Conservation (phyloP, 805 yeast species). For the Starmerella stellata region DNA sequence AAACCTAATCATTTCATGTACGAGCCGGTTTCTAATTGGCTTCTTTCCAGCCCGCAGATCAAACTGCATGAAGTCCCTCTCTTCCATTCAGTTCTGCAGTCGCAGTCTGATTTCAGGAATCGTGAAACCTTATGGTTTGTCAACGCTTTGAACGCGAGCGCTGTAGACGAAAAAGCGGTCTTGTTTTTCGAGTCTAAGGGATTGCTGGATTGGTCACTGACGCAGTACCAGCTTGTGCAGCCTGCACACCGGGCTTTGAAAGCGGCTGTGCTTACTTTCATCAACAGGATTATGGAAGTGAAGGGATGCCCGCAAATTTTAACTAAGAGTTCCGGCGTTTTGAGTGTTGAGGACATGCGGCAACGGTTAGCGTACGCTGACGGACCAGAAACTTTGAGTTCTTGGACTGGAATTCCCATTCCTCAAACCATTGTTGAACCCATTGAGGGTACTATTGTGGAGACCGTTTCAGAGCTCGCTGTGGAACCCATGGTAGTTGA, state of each 20-base stretch:
- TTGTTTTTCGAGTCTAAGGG: constrained; percentile 34
- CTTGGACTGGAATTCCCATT: too few relatives aligned
- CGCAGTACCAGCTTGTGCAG: constrained; percentile 17
- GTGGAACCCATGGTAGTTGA: too few relatives aligned
- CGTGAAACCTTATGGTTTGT: constrained; percentile 53
- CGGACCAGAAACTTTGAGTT: background rate
- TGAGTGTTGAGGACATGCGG: constrained; percentile 6
- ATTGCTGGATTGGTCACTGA: constrained; percentile 50
- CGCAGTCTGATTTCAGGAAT: constrained; percentile 26
- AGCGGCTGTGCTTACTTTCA: constrained; percentile 6
- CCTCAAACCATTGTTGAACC: too few relatives aligned
- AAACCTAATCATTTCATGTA: constrained; percentile 61
- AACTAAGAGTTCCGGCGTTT: constrained; percentile 10
- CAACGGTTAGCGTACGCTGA: constrained; percentile 5
- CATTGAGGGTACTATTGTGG: too few relatives aligned
- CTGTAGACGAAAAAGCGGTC: constrained; percentile 35
- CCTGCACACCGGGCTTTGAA: constrained; percentile 7
- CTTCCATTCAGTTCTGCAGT: constrained; percentile 12
- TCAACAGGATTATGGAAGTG: constrained; percentile 12
- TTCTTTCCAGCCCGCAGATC: constrained; percentile 37
- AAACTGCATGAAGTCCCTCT: constrained; percentile 31
- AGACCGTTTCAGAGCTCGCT: too few relatives aligned
- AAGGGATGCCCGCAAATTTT: constrained; percentile 10
- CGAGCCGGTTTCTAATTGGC: constrained; percentile 51
- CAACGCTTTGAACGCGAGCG: constrained; percentile 31